Evolutionary conservation across 2,329 filamentous ascomycete species (phyloP).

Genomic region (Arthrinium puccinioides): DNA sequence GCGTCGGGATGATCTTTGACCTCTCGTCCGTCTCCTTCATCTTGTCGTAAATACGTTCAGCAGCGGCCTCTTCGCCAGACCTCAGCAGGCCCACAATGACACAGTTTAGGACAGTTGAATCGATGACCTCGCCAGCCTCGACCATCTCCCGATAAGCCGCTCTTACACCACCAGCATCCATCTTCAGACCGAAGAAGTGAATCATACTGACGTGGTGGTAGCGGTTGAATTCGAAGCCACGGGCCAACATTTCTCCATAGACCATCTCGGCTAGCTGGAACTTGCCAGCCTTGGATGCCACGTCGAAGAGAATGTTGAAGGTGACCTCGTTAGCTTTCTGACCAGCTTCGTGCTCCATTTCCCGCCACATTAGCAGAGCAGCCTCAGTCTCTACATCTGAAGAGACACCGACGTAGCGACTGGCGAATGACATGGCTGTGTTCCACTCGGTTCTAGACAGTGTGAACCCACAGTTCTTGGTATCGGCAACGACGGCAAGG

Average conservation of each 20-base stretch:
- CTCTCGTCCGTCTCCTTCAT: conserved; percentile 63
- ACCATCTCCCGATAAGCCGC: conserved; percentile 77
- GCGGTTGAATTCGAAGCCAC: conserved; percentile 64
- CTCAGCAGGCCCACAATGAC: conserved; percentile 73
- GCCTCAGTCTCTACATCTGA: conserved; percentile 55
- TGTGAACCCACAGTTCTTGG: conserved; percentile 65
- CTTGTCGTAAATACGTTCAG: conserved; percentile 71
- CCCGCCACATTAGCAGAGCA: conserved; percentile 72
- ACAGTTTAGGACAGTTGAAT: conserved; percentile 79
- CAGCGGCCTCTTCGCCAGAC: conserved; percentile 67
- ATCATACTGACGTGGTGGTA: conserved; percentile 79
- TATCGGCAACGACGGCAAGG: conserved; percentile 75
- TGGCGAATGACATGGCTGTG: conserved; percentile 71
- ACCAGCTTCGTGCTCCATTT: conserved; percentile 74
- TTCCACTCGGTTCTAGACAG: conserved; percentile 72
- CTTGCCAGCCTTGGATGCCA: conserved; percentile 79
- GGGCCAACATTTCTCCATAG: conserved; percentile 68
- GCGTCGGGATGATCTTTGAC: conserved; percentile 30
- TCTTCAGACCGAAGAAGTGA: conserved; percentile 70
- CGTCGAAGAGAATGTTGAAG: conserved; percentile 88
- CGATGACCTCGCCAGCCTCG: conserved; percentile 78
- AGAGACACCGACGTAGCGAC: conserved; percentile 57
- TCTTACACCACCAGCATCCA: conserved; percentile 67
- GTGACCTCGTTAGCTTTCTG: conserved; percentile 67
- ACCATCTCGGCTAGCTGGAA: conserved; percentile 79